Percentiles rank a stretch among this genome's conserved stretches.
Evolutionary conservation across 345 rosid genomes (phyloP).

Genomic region (Sonneratia alba): DNA sequence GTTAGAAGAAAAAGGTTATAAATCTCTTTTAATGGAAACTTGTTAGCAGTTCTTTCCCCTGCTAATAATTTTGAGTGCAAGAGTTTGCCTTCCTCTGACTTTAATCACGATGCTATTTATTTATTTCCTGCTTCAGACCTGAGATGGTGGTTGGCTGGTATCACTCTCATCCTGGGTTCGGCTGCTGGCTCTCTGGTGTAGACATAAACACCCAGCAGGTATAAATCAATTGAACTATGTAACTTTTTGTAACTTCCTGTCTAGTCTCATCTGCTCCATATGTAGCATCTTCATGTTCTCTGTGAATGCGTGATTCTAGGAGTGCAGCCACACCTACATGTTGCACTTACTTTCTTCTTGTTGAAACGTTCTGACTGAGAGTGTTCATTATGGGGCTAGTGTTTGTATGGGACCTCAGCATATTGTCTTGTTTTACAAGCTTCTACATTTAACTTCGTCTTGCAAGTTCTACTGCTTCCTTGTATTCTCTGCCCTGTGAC

Average conservation of each 20-base stretch:
- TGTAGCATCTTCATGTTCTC: neutral
- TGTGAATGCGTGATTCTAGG: neutral
- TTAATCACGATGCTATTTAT: neutral
- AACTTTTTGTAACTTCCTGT: neutral
- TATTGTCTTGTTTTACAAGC: no score
- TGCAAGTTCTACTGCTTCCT: neutral
- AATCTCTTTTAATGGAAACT: neutral
- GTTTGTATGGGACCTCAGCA: no score
- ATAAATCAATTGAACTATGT: neutral
- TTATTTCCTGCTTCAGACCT: conserved; percentile 46
- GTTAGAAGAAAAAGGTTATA: neutral
- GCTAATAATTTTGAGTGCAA: neutral
- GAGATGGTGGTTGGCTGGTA: conserved; percentile 99
- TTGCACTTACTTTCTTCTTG: neutral
- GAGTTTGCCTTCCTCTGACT: neutral
- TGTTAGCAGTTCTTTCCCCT: neutral
- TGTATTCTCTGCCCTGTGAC: neutral
- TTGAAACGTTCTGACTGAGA: neutral
- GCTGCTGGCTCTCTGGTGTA: conserved; percentile 98
- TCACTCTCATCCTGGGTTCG: conserved; percentile 99
- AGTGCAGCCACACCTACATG: neutral
- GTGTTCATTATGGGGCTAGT: no score
- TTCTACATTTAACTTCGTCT: neutral
- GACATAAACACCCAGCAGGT: conserved; percentile 99
- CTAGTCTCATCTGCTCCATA: neutral